These are phyloP conservation scores for Suhomyces wounanorum DNA, from an alignment of 1,139 yeast genomes.

Conservation along the genomic window DNA sequence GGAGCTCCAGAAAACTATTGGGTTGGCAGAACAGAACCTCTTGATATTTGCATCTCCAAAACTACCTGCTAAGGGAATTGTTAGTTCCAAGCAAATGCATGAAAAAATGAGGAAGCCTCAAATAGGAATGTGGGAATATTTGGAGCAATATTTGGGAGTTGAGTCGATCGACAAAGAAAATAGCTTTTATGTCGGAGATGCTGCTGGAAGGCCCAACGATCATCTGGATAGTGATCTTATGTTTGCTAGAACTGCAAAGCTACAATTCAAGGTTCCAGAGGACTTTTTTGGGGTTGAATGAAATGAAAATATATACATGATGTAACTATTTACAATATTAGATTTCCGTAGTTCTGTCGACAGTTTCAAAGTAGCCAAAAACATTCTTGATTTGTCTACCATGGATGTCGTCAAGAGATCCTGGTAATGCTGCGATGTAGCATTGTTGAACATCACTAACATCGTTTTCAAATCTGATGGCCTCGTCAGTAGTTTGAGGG, in stretches of 20 bases:
- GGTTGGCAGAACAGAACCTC: constrained; percentile 20
- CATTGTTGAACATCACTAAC: constrained; percentile 48
- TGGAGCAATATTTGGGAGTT: constrained; percentile 39
- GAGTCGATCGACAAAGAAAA: constrained; percentile 36
- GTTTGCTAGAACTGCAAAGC: constrained; percentile 62
- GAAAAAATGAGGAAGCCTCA: constrained; percentile 68
- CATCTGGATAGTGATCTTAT: constrained; percentile 73
- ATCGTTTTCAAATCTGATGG: constrained; percentile 62
- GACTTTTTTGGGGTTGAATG: constrained; percentile 36
- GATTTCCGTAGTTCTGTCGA: constrained; percentile 43
- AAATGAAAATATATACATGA: background rate
- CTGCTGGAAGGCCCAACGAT: constrained; percentile 81
- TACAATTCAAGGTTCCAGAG: constrained; percentile 71
- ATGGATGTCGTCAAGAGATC: constrained; percentile 28
- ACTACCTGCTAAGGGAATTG: constrained; percentile 36
- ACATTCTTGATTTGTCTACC: constrained; percentile 40
- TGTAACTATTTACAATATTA: constrained; percentile 9
- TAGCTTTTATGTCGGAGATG: constrained; percentile 89
- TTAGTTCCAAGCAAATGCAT: constrained; percentile 38
- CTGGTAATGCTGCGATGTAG: constrained; percentile 28
- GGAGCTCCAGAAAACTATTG: constrained; percentile 18
- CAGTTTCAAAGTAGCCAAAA: constrained; percentile 61
- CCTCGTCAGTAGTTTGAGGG: constrained; percentile 62
- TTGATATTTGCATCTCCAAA: constrained; percentile 68
- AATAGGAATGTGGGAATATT: constrained; percentile 66